These are phyloP conservation scores for Thielaviopsis musarum DNA, from an alignment of 2,329 filamentous ascomycete species.

Conservation along the genomic window DNA sequence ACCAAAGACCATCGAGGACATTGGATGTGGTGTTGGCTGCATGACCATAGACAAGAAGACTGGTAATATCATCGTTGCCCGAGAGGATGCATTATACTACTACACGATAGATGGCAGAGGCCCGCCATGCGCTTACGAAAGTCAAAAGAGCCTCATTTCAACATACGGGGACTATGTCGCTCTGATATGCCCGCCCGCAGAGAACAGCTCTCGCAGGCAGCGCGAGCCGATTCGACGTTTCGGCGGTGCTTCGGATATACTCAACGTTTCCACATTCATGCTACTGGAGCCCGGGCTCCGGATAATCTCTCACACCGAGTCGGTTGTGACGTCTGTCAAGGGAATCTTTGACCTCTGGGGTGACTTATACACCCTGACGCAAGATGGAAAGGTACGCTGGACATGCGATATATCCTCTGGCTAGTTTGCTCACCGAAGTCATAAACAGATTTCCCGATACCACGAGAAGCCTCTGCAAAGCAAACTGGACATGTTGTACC, in stretches of 20 bases:
- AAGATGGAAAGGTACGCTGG: slow-evolving; percentile 66
- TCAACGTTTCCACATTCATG: slow-evolving; percentile 76
- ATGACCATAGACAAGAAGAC: slow-evolving; percentile 73
- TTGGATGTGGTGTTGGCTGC: slow-evolving; percentile 82
- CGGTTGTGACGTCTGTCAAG: slow-evolving; percentile 64
- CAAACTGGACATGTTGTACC: slow-evolving; percentile 82
- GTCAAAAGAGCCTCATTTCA: slow-evolving; percentile 66
- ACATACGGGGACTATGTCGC: slow-evolving; percentile 76
- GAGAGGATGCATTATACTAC: slow-evolving; percentile 90
- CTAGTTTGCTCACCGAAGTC: background rate
- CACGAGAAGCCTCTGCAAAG: slow-evolving; percentile 83
- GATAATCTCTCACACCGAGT: slow-evolving; percentile 78
- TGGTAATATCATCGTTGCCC: slow-evolving; percentile 76
- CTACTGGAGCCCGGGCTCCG: slow-evolving; percentile 83
- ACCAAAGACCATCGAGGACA: slow-evolving; percentile 74
- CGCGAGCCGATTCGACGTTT: slow-evolving; percentile 37
- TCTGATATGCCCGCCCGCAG: slow-evolving; percentile 58
- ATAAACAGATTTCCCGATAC: slow-evolving; percentile 56
- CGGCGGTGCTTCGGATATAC: slow-evolving; percentile 58
- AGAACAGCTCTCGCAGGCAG: slow-evolving; percentile 4
- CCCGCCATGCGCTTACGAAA: slow-evolving; percentile 79
- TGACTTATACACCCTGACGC: slow-evolving; percentile 74
- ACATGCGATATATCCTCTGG: background rate
- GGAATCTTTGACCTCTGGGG: slow-evolving; percentile 78
- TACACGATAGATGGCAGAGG: slow-evolving; percentile 76